Conservation (phyloP, 768 basidiomycete genomes). For the Hebeloma cylindrosporum region DNA sequence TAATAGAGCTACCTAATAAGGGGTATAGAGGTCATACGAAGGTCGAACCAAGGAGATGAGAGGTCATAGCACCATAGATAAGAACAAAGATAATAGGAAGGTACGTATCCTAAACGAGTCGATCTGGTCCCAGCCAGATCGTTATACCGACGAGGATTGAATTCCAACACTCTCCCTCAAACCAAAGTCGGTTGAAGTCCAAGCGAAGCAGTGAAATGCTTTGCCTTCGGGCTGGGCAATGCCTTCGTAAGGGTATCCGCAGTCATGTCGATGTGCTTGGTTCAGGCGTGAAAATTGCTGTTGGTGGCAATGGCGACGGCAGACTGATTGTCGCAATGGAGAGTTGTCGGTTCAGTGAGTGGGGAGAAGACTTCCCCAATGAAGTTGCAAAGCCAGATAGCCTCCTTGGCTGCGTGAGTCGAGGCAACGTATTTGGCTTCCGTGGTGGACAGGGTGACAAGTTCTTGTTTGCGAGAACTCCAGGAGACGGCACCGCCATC, state of each 20-base stretch:
- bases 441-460: constrained; percentile 23
- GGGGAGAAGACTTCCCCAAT: neutral
- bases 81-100: too few species aligned
- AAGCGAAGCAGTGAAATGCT: constrained; percentile 4
- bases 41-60: too few species aligned
- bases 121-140: too few species aligned
- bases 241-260: constrained; percentile 10
- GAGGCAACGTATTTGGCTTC: constrained; percentile 18
- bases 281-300: too few species aligned
- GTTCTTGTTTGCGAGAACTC: constrained; percentile 29
- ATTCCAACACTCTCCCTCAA: too few species aligned
- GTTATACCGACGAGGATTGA: too few species aligned
- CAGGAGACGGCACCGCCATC: constrained; percentile 30
- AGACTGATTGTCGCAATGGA: neutral
- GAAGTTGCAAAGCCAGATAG: constrained; percentile 9
- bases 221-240: constrained; percentile 5
- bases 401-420: constrained; percentile 12
- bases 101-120: too few species aligned
- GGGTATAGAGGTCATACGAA: too few species aligned
- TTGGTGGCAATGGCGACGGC: constrained; percentile 7
- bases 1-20: too few species aligned
- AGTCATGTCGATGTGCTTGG: constrained; percentile 11
- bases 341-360: neutral
- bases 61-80: too few species aligned
- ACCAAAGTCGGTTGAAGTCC: constrained; percentile 2